phyloP scores from a whole-genome alignment of 83 land plant species.

The Larix sibirica region DNA sequence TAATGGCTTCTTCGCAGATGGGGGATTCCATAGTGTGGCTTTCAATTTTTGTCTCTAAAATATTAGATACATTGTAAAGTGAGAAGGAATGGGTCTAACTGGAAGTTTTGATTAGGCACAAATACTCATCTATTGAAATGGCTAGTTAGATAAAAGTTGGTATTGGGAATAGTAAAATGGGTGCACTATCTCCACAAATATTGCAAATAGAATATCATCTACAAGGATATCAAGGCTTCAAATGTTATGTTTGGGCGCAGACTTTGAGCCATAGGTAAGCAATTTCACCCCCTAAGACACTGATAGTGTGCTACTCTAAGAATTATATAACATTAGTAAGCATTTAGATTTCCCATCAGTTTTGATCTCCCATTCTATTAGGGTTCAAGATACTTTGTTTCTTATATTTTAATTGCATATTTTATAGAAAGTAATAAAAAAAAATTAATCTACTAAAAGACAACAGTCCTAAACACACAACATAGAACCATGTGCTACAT shows the following conservation, averaged over 20 bases:
- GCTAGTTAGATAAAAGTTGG: conserved; percentile 74
- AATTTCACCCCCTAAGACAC: not conserved
- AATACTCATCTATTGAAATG: conserved; percentile 44
- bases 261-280: conserved; percentile 90
- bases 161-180: conserved; percentile 79
- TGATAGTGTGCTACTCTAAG: not conserved
- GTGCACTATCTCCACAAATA: conserved; percentile 86
- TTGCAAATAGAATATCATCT: conserved; percentile 79
- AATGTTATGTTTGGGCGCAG: conserved; percentile 79
- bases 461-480: not conserved
- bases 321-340: not conserved
- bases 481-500: not conserved
- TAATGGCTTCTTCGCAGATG: too few species aligned
- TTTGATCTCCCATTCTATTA: not conserved
- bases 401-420: not conserved
- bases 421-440: not conserved
- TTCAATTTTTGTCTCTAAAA: not conserved
- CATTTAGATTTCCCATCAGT: not conserved
- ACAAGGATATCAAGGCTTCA: conserved; percentile 93
- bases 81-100: not conserved
- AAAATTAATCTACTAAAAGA: not conserved
- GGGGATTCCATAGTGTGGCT: too few species aligned
- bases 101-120: not conserved
- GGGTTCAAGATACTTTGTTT: not conserved
- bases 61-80: not conserved